phyloP scores from a whole-genome alignment of 1,284 basidiomycete species.

The Phenoliferia sp. region DNA sequence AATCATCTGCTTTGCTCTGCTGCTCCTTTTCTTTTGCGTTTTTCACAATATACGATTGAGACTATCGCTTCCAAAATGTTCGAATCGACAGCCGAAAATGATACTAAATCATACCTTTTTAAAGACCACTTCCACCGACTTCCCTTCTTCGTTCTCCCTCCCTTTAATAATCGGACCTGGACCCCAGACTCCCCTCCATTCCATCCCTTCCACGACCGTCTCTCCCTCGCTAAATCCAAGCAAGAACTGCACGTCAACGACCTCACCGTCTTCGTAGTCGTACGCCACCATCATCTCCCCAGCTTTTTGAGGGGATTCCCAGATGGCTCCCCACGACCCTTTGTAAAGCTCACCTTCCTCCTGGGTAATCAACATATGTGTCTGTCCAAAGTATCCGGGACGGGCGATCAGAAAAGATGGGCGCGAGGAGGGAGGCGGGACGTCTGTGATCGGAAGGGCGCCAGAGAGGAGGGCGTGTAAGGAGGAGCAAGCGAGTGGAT shows the following conservation, averaged over 20 bases:
- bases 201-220: background rate
- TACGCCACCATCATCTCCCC: background rate
- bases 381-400: background rate
- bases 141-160: background rate
- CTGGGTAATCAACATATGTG: background rate
- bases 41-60: too few relatives aligned
- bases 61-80: too few relatives aligned
- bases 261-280: background rate
- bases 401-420: background rate
- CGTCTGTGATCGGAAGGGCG: background rate
- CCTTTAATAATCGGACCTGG: background rate
- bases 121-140: background rate
- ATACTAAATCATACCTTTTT: too few relatives aligned
- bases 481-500: background rate
- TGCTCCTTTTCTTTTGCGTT: too few relatives aligned
- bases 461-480: background rate
- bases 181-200: constrained; percentile 3
- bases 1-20: too few relatives aligned
- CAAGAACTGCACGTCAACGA: background rate
- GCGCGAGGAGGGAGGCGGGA: background rate
- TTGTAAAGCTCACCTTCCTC: background rate
- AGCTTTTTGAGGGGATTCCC: background rate
- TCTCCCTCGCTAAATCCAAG: background rate
- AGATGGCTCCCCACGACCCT: background rate
- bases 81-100: too few relatives aligned